Evolutionary conservation across 768 basidiomycete species (phyloP), one percentile per base, ranked within the genome.

Genomic region (Macrolepiota fuliginosa): DNA sequence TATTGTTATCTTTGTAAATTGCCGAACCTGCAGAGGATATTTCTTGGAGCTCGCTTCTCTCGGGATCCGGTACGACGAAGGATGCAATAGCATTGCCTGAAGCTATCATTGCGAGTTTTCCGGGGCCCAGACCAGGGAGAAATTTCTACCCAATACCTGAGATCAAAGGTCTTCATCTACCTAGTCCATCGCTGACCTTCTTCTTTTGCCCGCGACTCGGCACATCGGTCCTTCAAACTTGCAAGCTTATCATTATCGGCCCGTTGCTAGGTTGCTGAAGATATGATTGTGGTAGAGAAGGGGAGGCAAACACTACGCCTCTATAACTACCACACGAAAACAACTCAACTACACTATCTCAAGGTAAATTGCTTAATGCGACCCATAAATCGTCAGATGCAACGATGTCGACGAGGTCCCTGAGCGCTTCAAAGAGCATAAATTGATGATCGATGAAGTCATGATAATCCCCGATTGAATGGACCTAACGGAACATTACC

Each of bases 401-500:
- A 45, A 19, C 42, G 42, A 45, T 45, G n/a, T 45, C 42, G 19
- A n/a, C 42, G 6, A 22, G 10, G 42, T 45, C 19, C 42, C 19
- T 45, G 10, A n/a, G 42, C 29, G 29, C 29, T 45, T 15, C 4
- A 12, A 17, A 45, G 10, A n/a, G 29, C 32, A 6, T 29, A 32
- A 29, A 35, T 32, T 24, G 54, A 15, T 1, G 55, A 46, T 10
- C 42, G 55, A 56, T 56, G 40, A 56, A 19, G 27, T 56, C 55
- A 56, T 36, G 42, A 24, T 25, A 37, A 54, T 58, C 19, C 46
- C 37, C 47, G 24, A 50, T 22, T 22, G 45, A 46, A 36, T 19
- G 17, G 57, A 15, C n/a, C 37, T 58, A 58, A 58, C 57, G 57
- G 49, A 37, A 24, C 6, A 4, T 24, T 58, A 50, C 35, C 32